Base-by-base conservation (phyloP, 2,329 filamentous ascomycete species). In the Aspergillus novoparasiticus region DNA sequence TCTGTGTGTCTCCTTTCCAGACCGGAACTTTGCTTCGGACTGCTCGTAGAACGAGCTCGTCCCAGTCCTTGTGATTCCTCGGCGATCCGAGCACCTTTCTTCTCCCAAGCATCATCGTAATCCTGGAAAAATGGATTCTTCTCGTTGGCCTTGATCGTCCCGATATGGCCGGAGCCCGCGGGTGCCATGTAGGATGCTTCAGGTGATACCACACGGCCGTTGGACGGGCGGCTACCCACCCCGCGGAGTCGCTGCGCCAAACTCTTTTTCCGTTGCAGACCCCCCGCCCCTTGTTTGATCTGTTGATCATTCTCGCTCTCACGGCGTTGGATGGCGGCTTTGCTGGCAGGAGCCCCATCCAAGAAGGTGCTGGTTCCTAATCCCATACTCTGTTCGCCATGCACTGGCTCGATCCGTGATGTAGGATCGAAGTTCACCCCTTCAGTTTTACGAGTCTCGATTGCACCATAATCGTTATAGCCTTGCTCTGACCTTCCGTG, bases 361-460 rank as follows among this genome's bases (percentile, higher is more conserved):
- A 99, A 81, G 83, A 98, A 98, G 2, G 95, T 99, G 39, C 93
- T 96, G 1, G 94, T 97, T 59, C 95, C 95, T 9, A 99, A 81
- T 11, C 95, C 95, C 65, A 92, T 82, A 4, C 88, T 90, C 78
- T 96, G 89, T 60, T 94, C 88, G 21, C 94, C 94, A 70, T 98
- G 93, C 16, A 98, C 85, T 54, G 90, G 86, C 61, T 92, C 88
- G 54, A 88, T 84, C 61, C 88, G 86, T 32, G 85, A 79, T 32
- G 85, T 85, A 1, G 93, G 87, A 73, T 95, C 91, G 71, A 93
- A 92, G 23, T 74, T 78, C 30, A 78, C 74, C 3, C 66, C 68
- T 43, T 76, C 73, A 71, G 79, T 73, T 48, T 79, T 79, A 55
- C 62, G 65, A 26, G 66, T 63, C 12, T 74, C 71, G 16, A 72